Conservation (phyloP, 2,329 filamentous ascomycete genomes). For the Aschersonia sp. region DNA sequence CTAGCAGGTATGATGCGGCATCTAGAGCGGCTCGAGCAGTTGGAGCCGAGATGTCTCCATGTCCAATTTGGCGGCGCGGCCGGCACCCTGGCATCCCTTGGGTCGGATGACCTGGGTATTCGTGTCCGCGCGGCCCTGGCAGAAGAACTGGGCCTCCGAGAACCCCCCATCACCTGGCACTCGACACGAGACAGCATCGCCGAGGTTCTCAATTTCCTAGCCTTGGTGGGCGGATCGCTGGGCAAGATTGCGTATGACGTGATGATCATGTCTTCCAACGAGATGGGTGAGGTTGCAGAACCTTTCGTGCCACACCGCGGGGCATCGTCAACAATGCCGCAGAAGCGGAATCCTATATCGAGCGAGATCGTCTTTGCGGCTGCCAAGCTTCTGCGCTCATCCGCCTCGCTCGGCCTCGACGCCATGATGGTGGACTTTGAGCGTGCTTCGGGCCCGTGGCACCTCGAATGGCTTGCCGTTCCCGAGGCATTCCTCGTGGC, state of each 20-base stretch:
- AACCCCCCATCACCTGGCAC: conserved; percentile 43
- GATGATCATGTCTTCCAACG: conserved; percentile 43
- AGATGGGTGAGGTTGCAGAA: conserved; percentile 33
- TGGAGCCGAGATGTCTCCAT: conserved; percentile 29
- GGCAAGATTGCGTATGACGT: conserved; percentile 42
- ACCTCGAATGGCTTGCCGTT: conserved; percentile 42
- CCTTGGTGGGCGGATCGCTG: conserved; percentile 34
- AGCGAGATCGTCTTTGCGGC: conserved; percentile 40
- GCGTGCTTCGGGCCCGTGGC: conserved; percentile 42
- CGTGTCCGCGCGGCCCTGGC: conserved; percentile 34
- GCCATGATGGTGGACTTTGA: conserved; percentile 44
- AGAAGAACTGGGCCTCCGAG: conserved; percentile 26
- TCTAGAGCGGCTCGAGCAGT: conserved; percentile 27
- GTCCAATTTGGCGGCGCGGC: conserved; percentile 44
- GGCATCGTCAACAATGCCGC: conserved; percentile 41
- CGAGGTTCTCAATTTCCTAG: conserved; percentile 37
- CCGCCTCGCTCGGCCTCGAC: conserved; percentile 36
- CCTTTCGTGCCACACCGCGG: conserved; percentile 40
- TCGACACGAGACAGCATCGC: conserved; percentile 38
- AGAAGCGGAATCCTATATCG: conserved; percentile 44
- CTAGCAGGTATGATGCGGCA: conserved; percentile 34
- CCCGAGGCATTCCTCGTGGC: conserved; percentile 38
- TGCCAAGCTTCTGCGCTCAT: conserved; percentile 35
- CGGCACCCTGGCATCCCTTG: conserved; percentile 38
- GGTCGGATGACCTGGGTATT: conserved; percentile 26